Conservation (phyloP, 495 filamentous ascomycete genomes). For the Ascodesmis nigricans region DNA sequence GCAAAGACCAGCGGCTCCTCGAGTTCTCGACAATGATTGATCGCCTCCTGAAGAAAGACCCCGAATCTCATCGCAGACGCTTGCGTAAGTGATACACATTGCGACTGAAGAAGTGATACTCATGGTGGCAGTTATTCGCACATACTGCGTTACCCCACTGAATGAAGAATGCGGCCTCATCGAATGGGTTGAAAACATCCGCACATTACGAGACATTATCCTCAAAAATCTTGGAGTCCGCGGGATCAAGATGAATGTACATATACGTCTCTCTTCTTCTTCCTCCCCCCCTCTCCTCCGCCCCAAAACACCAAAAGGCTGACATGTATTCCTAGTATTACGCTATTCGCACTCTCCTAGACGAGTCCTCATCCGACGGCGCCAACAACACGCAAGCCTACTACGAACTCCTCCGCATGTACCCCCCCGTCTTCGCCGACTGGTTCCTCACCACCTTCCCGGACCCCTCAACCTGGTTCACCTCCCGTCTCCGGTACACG, state of each 20-base stretch:
- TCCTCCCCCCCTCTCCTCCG: neutral
- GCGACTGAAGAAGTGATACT: too few species aligned
- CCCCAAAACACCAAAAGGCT: neutral
- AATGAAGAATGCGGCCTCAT: slow-evolving; percentile 97
- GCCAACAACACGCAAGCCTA: too few species aligned
- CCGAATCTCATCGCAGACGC: slow-evolving; percentile 65
- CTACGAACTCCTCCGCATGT: slow-evolving; percentile 30
- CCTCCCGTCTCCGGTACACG: slow-evolving; percentile 72
- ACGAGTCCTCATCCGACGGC: slow-evolving; percentile 32
- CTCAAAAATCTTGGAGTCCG: slow-evolving; percentile 35
- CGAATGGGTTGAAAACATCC: slow-evolving; percentile 96
- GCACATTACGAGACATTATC: slow-evolving; percentile 80
- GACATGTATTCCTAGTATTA: slow-evolving; percentile 27
- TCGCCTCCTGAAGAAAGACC: slow-evolving; percentile 68
- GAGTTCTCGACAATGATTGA: slow-evolving; percentile 98
- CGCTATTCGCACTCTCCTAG: slow-evolving; percentile 35
- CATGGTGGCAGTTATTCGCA: slow-evolving; percentile 72
- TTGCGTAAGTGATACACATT: slow-evolving; percentile 44
- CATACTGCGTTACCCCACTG: slow-evolving; percentile 84
- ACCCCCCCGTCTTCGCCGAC: slow-evolving; percentile 63
- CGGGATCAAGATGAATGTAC: neutral
- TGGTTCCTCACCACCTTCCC: slow-evolving; percentile 95
- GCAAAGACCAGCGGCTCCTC: slow-evolving; percentile 94
- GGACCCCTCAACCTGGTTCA: slow-evolving; percentile 77
- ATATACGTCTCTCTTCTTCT: too few species aligned